Conservation (phyloP, 805 yeast species). For the Hanseniaspora thailandica region DNA sequence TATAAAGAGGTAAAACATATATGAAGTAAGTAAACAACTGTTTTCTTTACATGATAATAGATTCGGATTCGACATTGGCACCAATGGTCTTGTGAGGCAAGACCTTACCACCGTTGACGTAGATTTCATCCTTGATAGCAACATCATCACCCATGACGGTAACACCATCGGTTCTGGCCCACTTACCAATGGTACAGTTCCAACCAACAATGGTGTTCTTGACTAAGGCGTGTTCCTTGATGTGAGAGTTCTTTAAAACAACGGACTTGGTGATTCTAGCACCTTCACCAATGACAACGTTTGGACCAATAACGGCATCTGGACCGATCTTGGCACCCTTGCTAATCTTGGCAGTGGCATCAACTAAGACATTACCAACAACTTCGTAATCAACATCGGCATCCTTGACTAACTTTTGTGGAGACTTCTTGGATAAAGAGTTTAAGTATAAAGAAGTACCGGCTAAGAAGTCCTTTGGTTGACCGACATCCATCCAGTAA, state of each 20-base stretch:
- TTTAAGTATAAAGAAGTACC: constrained; percentile 89
- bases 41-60: constrained; percentile 75
- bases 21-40: not conserved
- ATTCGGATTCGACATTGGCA: constrained; percentile 91
- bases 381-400: constrained; percentile 47
- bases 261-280: constrained; percentile 96
- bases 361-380: constrained; percentile 83
- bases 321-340: constrained; percentile 95
- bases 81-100: constrained; percentile 97
- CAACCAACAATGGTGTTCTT: constrained; percentile 97
- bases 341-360: constrained; percentile 88
- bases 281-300: constrained; percentile 92
- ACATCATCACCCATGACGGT: constrained; percentile 98
- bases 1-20: not conserved
- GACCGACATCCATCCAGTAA: constrained; percentile 99
- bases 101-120: constrained; percentile 98
- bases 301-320: constrained; percentile 93
- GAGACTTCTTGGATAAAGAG: constrained; percentile 69
- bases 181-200: constrained; percentile 94
- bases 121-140: constrained; percentile 93
- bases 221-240: constrained; percentile 96
- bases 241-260: constrained; percentile 75
- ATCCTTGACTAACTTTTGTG: constrained; percentile 51
- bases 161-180: constrained; percentile 98
- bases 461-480: constrained; percentile 97